Evolutionary conservation across 495 filamentous ascomycete genomes (phyloP).

Genomic region (Tuber microsphaerosporum): DNA sequence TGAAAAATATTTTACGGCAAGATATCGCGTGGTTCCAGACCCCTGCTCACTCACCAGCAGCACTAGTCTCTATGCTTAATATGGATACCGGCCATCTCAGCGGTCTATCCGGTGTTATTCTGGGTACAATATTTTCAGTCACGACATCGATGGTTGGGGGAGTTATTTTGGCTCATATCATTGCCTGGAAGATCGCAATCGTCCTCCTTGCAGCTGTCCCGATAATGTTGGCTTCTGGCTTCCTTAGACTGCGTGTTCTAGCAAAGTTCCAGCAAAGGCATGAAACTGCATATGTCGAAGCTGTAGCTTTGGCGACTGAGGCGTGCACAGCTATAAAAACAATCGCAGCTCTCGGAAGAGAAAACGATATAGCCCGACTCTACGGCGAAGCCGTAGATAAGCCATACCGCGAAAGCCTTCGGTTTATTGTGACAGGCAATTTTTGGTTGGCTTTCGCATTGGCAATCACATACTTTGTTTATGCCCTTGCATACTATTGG

Average conservation of each 20-base stretch:
- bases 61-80: constrained; percentile 50
- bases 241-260: constrained; percentile 52
- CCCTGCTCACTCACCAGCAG: constrained; percentile 48
- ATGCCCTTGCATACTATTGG: constrained; percentile 64
- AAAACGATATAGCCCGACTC: constrained; percentile 46
- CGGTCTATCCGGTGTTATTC: constrained; percentile 46
- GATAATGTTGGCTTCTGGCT: constrained; percentile 50
- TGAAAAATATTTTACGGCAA: constrained; percentile 47
- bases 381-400: constrained; percentile 47
- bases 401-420: constrained; percentile 43
- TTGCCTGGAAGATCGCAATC: constrained; percentile 59
- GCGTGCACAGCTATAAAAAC: constrained; percentile 55
- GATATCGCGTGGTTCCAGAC: constrained; percentile 50
- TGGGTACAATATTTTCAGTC: constrained; percentile 47
- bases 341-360: constrained; percentile 51
- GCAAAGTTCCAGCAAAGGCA: constrained; percentile 56
- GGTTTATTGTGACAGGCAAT: constrained; percentile 44
- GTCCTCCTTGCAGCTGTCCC: constrained; percentile 53
- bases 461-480: constrained; percentile 50
- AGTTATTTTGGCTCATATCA: constrained; percentile 51
- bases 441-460: constrained; percentile 45
- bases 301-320: constrained; percentile 54
- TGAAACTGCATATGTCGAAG: constrained; percentile 51
- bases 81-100: constrained; percentile 49
- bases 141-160: constrained; percentile 45